Base-by-base conservation (phyloP, 192 early-diverging fungal genomes). In the Geosiphon pyriformis region DNA sequence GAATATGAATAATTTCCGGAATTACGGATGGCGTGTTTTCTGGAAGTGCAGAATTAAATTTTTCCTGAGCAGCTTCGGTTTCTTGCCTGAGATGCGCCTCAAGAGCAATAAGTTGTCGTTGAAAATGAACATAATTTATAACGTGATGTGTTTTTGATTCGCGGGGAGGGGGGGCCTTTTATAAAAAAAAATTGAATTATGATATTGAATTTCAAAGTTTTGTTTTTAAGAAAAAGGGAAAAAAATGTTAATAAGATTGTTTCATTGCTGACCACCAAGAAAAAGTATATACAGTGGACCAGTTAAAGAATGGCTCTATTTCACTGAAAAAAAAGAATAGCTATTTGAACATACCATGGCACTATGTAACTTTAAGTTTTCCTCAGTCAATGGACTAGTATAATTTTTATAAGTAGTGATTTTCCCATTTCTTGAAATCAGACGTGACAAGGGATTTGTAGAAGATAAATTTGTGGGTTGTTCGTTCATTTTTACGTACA, bases 121-220 rank as follows among this genome's bases (percentile, higher is more conserved):
- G 60, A 15, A 61, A 46, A 29, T 61, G 37, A 12, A 61, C 60
- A 48, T 61, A 61, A 32, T 27, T 25, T 23, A 61, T 30, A 47
- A 61, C 60, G 12, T 47, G 48, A 48, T 61, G 60, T 0, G 60
- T 22, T 61, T 61, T 61, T 12, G 60, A 32, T 48, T 61, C 60
- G 42, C 37, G 20, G 42, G 60, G 23, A 20, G 60, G 23, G 4
- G 60, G 60, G 18, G 18, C 27, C 60, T 61, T 7, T 32, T 47
- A n/a, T 47, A 48, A 15, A 61, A 29, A 3, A 61, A 61, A 4
- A 23, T 1, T 22, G 22, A 0, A 61, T 8, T 22, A 48, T 12
- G n/a, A 42, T 42, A 37, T 42, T 37, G 18, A 59, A 10, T 27
- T n/a, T 59, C 37, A 34, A 0, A 15, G 20, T 34, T 31, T 20